These are phyloP conservation scores for Elsinoe fawcettii DNA, from an alignment of 2,329 filamentous ascomycete species.

Conservation along the genomic window DNA sequence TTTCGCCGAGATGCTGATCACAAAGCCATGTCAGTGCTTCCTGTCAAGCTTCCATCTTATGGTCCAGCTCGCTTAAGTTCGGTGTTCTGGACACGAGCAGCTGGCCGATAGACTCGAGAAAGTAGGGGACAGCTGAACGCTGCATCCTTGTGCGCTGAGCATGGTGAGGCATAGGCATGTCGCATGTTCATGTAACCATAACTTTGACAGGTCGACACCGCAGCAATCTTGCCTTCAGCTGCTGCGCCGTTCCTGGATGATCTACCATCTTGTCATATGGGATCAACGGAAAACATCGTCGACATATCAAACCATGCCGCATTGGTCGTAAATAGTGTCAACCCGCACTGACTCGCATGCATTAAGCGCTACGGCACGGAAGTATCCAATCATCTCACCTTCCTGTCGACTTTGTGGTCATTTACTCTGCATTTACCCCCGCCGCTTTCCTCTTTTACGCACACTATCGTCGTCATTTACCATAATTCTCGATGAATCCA, in stretches of 20 bases:
- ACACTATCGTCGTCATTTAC: slow-evolving; percentile 37
- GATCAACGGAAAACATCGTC: slow-evolving; percentile 1
- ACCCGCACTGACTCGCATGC: slow-evolving; percentile 10
- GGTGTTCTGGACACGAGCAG: background rate
- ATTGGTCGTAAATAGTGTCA: slow-evolving; percentile 14
- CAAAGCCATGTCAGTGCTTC: slow-evolving; percentile 11
- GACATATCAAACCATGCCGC: slow-evolving; percentile 8
- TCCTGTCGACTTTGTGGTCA: background rate
- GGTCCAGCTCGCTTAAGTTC: slow-evolving; percentile 7
- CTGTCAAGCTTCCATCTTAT: slow-evolving; percentile 7
- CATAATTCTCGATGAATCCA: slow-evolving; percentile 29
- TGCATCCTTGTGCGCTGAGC: background rate
- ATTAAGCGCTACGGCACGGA: slow-evolving; percentile 14
- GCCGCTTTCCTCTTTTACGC: slow-evolving; percentile 3
- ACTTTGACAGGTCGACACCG: background rate
- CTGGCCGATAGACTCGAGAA: background rate
- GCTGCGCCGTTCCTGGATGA: slow-evolving; percentile 9
- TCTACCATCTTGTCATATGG: slow-evolving; percentile 9
- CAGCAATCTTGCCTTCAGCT: background rate
- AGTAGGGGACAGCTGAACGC: background rate
- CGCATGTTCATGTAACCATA: slow-evolving; percentile 5
- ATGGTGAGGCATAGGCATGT: slow-evolving; percentile 9
- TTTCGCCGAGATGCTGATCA: slow-evolving; percentile 12
- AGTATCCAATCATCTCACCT: slow-evolving; percentile 7
- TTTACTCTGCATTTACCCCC: slow-evolving; percentile 9